phyloP scores from a whole-genome alignment of 257 asterid genomes.

The Linaria vulgaris region DNA sequence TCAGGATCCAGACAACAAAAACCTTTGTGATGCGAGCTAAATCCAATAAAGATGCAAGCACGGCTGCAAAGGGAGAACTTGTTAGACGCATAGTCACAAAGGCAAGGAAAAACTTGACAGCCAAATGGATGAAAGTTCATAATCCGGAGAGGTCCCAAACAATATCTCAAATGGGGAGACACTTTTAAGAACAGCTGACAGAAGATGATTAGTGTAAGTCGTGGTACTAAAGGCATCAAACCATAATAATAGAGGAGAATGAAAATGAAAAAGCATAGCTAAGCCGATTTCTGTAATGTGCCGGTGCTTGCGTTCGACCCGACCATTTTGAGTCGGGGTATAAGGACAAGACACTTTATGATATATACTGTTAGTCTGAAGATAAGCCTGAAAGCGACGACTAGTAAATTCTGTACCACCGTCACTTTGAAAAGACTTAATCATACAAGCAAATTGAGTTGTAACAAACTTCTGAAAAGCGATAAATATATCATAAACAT shows the following conservation, averaged over 20 bases:
- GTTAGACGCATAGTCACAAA: slow-evolving; percentile 12
- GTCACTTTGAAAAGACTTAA: slow-evolving; percentile 15
- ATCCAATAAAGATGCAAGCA: slow-evolving; percentile 10
- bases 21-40: not conserved
- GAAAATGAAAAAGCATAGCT: not conserved
- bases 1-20: not conserved
- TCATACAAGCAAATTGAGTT: not conserved
- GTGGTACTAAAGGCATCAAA: not conserved
- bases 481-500: slow-evolving; percentile 4
- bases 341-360: not conserved
- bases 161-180: too few species aligned
- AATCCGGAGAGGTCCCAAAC: too few species aligned
- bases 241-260: not conserved
- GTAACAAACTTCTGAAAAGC: not conserved
- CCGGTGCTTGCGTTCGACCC: not conserved
- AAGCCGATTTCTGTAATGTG: not conserved
- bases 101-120: slow-evolving; percentile 11
- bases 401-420: slow-evolving; percentile 13
- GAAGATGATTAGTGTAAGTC: not conserved
- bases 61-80: not conserved
- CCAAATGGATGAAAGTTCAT: slow-evolving; percentile 17
- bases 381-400: not conserved
- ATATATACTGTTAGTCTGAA: not conserved
- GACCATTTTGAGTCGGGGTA: not conserved
- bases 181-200: not conserved